These are phyloP conservation scores for Tanacetum coccineum DNA, from an alignment of 129 eudicot species.

Conservation along the genomic window DNA sequence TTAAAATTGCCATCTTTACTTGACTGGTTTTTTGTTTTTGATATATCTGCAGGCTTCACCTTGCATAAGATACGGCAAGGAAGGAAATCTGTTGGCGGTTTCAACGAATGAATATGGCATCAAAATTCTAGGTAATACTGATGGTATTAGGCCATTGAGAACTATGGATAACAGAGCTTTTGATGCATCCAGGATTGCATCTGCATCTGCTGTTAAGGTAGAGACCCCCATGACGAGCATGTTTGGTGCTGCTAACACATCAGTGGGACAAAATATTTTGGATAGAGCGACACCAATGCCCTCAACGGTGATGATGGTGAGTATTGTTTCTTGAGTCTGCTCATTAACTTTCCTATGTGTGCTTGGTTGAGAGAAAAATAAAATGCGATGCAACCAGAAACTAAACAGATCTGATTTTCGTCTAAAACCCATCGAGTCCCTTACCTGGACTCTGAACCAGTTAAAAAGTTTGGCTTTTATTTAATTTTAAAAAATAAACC, in stretches of 20 bases:
- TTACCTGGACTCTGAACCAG: too few relatives aligned
- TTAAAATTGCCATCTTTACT: not conserved
- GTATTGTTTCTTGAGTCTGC: constrained; percentile 2
- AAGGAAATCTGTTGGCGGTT: constrained; percentile 72
- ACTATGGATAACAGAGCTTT: too few relatives aligned
- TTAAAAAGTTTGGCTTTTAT: too few relatives aligned
- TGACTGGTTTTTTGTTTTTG: constrained; percentile 16
- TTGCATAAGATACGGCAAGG: constrained; percentile 71
- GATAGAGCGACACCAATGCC: constrained; percentile 60
- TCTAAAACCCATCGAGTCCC: too few relatives aligned
- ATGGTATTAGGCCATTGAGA: too few relatives aligned
- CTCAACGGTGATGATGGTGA: constrained; percentile 49
- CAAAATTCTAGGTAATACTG: too few relatives aligned
- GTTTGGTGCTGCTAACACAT: constrained; percentile 54
- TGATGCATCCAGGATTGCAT: too few relatives aligned
- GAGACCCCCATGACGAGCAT: constrained; percentile 52
- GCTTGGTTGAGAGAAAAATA: too few relatives aligned
- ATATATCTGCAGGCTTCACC: constrained; percentile 67
- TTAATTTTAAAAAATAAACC: too few relatives aligned
- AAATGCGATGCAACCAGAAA: too few relatives aligned
- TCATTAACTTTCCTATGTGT: not conserved
- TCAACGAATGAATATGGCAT: constrained; percentile 76
- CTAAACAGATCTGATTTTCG: too few relatives aligned
- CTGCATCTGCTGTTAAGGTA: too few relatives aligned
- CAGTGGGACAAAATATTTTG: constrained; percentile 45